These are phyloP conservation scores for Euphorbia lathyris DNA, from an alignment of 345 rosid genomes.

Conservation along the genomic window DNA sequence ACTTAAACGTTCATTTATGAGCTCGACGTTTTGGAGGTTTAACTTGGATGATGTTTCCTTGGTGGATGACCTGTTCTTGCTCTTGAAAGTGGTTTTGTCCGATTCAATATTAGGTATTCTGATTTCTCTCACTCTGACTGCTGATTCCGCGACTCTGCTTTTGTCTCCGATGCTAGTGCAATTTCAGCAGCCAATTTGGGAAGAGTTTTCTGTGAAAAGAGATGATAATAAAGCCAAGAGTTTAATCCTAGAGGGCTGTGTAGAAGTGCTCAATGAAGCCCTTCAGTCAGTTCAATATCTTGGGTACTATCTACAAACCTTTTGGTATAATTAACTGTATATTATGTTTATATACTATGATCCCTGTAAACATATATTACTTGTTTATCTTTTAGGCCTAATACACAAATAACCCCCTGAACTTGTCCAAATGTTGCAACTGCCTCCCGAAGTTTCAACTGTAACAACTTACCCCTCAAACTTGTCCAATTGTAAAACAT, in stretches of 20 bases:
- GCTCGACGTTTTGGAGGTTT: constrained; percentile 6
- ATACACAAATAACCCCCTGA: no score
- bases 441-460: no score
- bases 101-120: constrained; percentile 66
- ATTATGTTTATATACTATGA: background rate
- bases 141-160: constrained; percentile 49
- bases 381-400: no score
- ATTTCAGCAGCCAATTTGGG: constrained; percentile 58
- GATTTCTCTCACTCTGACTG: constrained; percentile 60
- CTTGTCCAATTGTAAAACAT: no score
- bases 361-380: background rate
- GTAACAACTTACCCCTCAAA: no score
- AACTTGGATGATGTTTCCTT: background rate
- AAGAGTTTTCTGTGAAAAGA: constrained; percentile 40
- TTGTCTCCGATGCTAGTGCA: constrained; percentile 68
- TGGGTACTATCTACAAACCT: constrained; percentile 49
- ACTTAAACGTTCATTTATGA: background rate
- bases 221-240: constrained; percentile 39
- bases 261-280: constrained; percentile 64
- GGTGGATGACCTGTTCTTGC: constrained; percentile 1
- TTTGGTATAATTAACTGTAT: background rate
- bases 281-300: constrained; percentile 75
- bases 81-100: constrained; percentile 61
- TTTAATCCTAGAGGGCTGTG: constrained; percentile 56
- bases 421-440: no score